Conservation (phyloP, 352 stramenopile species). For the Globisporangium nagaii region DNA sequence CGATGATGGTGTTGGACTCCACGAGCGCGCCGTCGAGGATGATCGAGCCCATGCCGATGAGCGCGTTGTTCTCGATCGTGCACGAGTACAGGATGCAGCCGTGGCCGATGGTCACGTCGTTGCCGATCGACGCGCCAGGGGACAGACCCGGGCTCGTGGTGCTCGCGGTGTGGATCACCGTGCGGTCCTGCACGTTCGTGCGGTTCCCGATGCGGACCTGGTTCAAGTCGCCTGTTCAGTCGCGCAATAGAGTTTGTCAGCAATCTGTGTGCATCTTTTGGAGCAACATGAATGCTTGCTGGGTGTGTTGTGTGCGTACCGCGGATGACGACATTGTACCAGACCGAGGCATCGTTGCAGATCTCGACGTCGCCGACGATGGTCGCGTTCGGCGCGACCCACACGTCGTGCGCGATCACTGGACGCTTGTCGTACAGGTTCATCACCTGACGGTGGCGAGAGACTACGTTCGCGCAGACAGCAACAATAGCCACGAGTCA, state of each 20-base stretch:
- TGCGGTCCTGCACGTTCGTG: constrained; percentile 96
- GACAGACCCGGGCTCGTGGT: constrained; percentile 68
- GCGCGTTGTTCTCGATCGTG: constrained; percentile 93
- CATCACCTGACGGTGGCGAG: constrained; percentile 91
- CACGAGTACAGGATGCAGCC: constrained; percentile 95
- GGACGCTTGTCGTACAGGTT: constrained; percentile 90
- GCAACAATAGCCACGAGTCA: neutral
- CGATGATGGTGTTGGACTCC: constrained; percentile 93
- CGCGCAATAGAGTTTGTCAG: no score
- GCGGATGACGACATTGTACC: constrained; percentile 96
- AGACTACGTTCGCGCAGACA: constrained; percentile 60
- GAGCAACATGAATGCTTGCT: no score
- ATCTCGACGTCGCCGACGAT: constrained; percentile 96
- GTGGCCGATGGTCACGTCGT: constrained; percentile 95
- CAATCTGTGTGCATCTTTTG: no score
- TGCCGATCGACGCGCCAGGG: constrained; percentile 90
- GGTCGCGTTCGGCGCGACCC: constrained; percentile 95
- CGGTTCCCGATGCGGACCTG: constrained; percentile 93
- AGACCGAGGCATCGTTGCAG: constrained; percentile 92
- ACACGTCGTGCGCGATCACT: constrained; percentile 88
- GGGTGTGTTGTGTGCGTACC: constrained; percentile 29
- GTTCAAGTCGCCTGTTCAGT: constrained; percentile 71
- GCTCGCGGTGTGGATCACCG: constrained; percentile 91
- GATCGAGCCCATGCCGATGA: constrained; percentile 96
- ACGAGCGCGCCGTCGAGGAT: constrained; percentile 91